Conservation (phyloP, 75 land plant species). For the Cryptomeria japonica region DNA sequence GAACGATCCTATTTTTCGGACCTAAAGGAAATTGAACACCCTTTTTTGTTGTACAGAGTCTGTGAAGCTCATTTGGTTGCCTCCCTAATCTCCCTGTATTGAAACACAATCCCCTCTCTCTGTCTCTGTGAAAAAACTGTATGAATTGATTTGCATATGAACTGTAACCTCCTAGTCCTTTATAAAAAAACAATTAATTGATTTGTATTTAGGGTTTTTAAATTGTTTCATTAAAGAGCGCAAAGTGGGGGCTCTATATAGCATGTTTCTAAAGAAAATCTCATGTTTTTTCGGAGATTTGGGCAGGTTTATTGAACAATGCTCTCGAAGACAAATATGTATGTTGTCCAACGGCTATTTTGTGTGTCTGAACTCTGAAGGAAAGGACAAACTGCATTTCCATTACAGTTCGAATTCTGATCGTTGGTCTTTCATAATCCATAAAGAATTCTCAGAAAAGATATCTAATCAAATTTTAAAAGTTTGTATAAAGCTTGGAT, state of each 20-base stretch:
- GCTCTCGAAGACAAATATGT: neutral
- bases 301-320: neutral
- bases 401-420: neutral
- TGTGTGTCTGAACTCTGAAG: neutral
- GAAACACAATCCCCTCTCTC: neutral
- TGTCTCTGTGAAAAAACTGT: neutral
- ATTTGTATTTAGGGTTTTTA: neutral
- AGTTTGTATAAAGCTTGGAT: too few relatives aligned
- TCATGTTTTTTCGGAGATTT: neutral
- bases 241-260: neutral
- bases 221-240: neutral
- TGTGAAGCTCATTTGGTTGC: slow-evolving; percentile 4
- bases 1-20: neutral
- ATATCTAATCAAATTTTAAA: too few relatives aligned
- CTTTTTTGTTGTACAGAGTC: too few relatives aligned
- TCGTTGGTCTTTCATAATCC: neutral
- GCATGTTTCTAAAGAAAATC: neutral
- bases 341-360: neutral
- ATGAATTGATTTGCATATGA: neutral
- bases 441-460: too few relatives aligned
- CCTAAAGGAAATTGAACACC: neutral
- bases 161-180: too few relatives aligned
- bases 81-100: neutral
- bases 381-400: neutral
- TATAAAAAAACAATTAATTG: too few relatives aligned